Evolutionary conservation across 495 filamentous ascomycete genomes (phyloP).

Genomic region (Aspergillus bertholletiae): DNA sequence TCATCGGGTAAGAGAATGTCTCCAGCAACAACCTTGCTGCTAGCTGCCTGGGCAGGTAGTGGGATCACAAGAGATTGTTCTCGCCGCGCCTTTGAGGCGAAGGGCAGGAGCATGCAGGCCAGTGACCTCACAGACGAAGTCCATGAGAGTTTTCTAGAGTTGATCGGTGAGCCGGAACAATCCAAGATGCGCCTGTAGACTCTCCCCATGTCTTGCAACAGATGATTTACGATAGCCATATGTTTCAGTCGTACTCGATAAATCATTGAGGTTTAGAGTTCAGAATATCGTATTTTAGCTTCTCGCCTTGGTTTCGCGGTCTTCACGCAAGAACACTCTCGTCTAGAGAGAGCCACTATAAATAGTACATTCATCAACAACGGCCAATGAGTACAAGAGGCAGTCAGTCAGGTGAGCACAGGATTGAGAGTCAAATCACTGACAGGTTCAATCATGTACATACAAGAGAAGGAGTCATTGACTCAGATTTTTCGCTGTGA

Average conservation of each 20-base stretch:
- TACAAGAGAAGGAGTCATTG: not conserved
- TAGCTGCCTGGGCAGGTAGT: constrained; percentile 84
- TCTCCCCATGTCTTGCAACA: not conserved
- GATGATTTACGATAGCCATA: not conserved
- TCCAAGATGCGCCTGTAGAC: constrained; percentile 39
- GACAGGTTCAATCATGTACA: not conserved
- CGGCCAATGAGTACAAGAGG: not conserved
- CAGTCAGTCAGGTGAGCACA: not conserved
- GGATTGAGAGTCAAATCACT: not conserved
- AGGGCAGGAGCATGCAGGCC: constrained; percentile 86
- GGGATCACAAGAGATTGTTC: constrained; percentile 90
- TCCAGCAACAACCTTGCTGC: constrained; percentile 60
- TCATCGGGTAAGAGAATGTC: constrained; percentile 44
- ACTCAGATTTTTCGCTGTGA: not conserved
- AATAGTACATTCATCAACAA: not conserved
- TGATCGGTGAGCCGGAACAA: constrained; percentile 60
- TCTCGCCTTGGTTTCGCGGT: not conserved
- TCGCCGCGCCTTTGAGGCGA: constrained; percentile 78
- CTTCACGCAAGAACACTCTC: not conserved
- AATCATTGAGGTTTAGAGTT: not conserved
- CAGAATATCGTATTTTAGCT: not conserved
- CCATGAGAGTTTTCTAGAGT: constrained; percentile 70
- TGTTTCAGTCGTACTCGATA: not conserved
- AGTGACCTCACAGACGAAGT: constrained; percentile 93
- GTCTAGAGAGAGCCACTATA: not conserved